Conservation (phyloP, 2,329 filamentous ascomycete genomes). For the Fusarium devonianum region DNA sequence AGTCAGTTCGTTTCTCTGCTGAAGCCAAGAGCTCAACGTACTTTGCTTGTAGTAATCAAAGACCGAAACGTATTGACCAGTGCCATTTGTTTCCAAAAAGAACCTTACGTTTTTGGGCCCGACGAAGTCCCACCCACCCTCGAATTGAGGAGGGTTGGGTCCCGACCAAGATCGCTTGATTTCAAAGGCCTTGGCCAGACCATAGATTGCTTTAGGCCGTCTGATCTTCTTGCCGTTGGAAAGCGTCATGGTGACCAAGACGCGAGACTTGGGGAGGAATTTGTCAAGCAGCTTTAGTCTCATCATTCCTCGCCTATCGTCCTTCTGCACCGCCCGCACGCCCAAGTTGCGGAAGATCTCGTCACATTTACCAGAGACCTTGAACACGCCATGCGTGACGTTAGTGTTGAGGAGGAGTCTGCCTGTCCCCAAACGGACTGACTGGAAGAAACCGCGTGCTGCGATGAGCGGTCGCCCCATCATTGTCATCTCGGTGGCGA, state of each 20-base stretch:
- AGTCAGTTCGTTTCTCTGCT: constrained; percentile 11
- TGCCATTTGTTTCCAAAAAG: constrained; percentile 39
- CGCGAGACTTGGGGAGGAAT: constrained; percentile 50
- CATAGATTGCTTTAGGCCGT: constrained; percentile 42
- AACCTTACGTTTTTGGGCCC: constrained; percentile 47
- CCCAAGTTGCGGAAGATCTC: constrained; percentile 45
- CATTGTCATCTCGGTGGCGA: constrained; percentile 39
- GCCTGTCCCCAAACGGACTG: constrained; percentile 60
- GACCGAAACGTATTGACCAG: constrained; percentile 48
- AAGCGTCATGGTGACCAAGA: constrained; percentile 44
- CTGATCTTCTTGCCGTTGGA: constrained; percentile 44
- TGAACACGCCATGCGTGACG: constrained; percentile 62
- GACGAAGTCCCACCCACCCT: constrained; percentile 37
- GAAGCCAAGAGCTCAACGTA: constrained; percentile 30
- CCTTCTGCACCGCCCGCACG: constrained; percentile 18
- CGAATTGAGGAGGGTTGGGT: constrained; percentile 37
- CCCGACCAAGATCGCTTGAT: constrained; percentile 20
- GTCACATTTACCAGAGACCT: constrained; percentile 46
- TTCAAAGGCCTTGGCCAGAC: constrained; percentile 40
- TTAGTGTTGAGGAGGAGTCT: constrained; percentile 63
- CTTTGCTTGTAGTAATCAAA: constrained; percentile 54
- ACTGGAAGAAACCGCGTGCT: constrained; percentile 64
- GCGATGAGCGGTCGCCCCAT: constrained; percentile 48
- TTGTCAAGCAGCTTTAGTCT: constrained; percentile 45
- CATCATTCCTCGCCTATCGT: constrained; percentile 9